A percentile compares a stretch with the other conserved stretches of the same genome.
Conservation (phyloP, 2,329 filamentous ascomycete species). For the Diaporthe sp. region DNA sequence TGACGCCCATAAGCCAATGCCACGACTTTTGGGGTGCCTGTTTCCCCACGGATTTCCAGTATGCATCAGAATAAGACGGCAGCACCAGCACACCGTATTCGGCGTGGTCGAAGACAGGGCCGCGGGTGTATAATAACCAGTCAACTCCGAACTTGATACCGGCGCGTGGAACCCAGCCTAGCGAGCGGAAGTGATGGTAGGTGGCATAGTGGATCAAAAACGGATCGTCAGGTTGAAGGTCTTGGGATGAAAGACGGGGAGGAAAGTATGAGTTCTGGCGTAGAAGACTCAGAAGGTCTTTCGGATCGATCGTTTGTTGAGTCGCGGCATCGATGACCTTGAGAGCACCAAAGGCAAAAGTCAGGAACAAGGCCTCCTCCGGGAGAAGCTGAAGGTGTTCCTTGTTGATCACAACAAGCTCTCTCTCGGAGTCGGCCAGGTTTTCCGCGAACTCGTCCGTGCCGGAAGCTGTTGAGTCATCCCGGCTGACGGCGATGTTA, state of each 20-base stretch:
- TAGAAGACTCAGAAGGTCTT: conserved; percentile 75
- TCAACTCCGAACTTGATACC: conserved; percentile 97
- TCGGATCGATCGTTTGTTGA: conserved; percentile 59
- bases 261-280: conserved; percentile 79
- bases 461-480: background rate
- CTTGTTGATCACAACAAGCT: conserved; percentile 58
- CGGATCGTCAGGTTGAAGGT: conserved; percentile 79
- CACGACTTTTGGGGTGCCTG: conserved; percentile 68
- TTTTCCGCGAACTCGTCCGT: background rate
- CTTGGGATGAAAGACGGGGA: conserved; percentile 55
- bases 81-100: conserved; percentile 91
- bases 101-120: conserved; percentile 94
- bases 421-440: background rate
- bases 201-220: conserved; percentile 90
- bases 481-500: background rate
- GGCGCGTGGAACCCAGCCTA: conserved; percentile 93
- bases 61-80: conserved; percentile 81
- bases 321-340: conserved; percentile 67
- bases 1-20: conserved; percentile 90
- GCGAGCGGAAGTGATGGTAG: conserved; percentile 95
- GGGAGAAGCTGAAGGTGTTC: conserved; percentile 94
- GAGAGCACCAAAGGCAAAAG: conserved; percentile 83
- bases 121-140: conserved; percentile 92
- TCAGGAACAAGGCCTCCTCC: conserved; percentile 93
- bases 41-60: conserved; percentile 75